Evolutionary conservation across 2,329 filamentous ascomycete genomes (phyloP).

Genomic region (Phaeosphaeria sp.): DNA sequence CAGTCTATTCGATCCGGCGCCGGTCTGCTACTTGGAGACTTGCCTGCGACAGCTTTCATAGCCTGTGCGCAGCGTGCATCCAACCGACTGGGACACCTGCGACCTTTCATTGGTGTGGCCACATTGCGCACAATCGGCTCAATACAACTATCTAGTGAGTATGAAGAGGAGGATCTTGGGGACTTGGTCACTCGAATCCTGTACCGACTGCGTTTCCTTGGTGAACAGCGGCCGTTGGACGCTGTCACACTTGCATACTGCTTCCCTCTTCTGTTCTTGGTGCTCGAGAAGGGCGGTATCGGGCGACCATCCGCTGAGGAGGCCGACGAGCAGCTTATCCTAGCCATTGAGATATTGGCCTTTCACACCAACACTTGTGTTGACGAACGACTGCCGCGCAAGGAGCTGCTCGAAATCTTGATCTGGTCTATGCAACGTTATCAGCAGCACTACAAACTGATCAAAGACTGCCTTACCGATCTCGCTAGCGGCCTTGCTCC

Average conservation of each 20-base stretch:
- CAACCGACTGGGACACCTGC: slow-evolving; percentile 74
- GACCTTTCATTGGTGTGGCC: slow-evolving; percentile 86
- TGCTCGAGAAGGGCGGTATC: slow-evolving; percentile 81
- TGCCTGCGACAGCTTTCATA: slow-evolving; percentile 79
- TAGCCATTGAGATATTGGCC: slow-evolving; percentile 86
- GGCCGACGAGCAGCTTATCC: slow-evolving; percentile 84
- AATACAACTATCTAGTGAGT: slow-evolving; percentile 72
- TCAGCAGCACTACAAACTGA: slow-evolving; percentile 90
- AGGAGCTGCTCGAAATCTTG: slow-evolving; percentile 73
- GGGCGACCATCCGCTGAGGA: slow-evolving; percentile 73
- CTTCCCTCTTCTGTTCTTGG: slow-evolving; percentile 78
- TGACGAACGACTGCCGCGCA: slow-evolving; percentile 77
- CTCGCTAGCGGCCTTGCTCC: slow-evolving; percentile 83
- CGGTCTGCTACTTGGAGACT: slow-evolving; percentile 80
- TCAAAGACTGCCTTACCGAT: slow-evolving; percentile 91
- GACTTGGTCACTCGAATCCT: slow-evolving; percentile 83
- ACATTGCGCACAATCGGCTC: slow-evolving; percentile 81
- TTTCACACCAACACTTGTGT: slow-evolving; percentile 85
- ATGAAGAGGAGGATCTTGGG: slow-evolving; percentile 81
- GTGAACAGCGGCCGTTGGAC: slow-evolving; percentile 94
- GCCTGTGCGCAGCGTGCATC: slow-evolving; percentile 79
- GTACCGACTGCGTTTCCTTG: slow-evolving; percentile 87
- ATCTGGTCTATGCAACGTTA: slow-evolving; percentile 87
- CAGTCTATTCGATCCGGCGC: slow-evolving; percentile 80
- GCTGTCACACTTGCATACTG: slow-evolving; percentile 86